phyloP scores from a whole-genome alignment of 805 yeast species.

The Candida yuanshanica region DNA sequence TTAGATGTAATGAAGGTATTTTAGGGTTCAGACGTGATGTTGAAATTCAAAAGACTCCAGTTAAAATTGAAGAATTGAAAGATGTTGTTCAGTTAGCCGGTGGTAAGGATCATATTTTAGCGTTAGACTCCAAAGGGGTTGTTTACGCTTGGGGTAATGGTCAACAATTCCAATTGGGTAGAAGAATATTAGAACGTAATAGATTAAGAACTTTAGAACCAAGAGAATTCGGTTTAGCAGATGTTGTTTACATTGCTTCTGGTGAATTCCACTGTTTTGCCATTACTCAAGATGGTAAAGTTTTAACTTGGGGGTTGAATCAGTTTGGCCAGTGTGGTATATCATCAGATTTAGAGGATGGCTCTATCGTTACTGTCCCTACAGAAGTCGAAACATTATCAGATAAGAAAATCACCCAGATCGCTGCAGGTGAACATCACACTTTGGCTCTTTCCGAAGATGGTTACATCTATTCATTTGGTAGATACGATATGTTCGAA shows the following conservation, averaged over 20 bases:
- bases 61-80: slow-evolving; percentile 51
- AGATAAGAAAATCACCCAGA: slow-evolving; percentile 47
- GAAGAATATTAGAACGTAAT: slow-evolving; percentile 76
- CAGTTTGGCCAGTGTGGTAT: slow-evolving; percentile 96
- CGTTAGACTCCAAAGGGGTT: slow-evolving; percentile 75
- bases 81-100: slow-evolving; percentile 78
- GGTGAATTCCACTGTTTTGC: slow-evolving; percentile 98
- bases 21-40: slow-evolving; percentile 72
- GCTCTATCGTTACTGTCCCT: slow-evolving; percentile 74
- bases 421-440: slow-evolving; percentile 95
- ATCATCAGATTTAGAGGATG: slow-evolving; percentile 74
- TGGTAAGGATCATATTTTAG: slow-evolving; percentile 90
- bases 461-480: slow-evolving; percentile 81
- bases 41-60: slow-evolving; percentile 61
- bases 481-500: slow-evolving; percentile 91
- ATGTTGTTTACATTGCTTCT: slow-evolving; percentile 74
- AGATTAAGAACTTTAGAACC: slow-evolving; percentile 71
- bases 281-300: slow-evolving; percentile 61
- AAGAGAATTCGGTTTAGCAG: slow-evolving; percentile 74
- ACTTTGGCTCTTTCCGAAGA: slow-evolving; percentile 64
- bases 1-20: slow-evolving; percentile 88
- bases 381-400: slow-evolving; percentile 63
- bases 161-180: slow-evolving; percentile 87
- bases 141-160: slow-evolving; percentile 98
- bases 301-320: slow-evolving; percentile 91